Conservation (phyloP, 2,329 filamentous ascomycete species). For the Bipolaris sorokiniana region DNA sequence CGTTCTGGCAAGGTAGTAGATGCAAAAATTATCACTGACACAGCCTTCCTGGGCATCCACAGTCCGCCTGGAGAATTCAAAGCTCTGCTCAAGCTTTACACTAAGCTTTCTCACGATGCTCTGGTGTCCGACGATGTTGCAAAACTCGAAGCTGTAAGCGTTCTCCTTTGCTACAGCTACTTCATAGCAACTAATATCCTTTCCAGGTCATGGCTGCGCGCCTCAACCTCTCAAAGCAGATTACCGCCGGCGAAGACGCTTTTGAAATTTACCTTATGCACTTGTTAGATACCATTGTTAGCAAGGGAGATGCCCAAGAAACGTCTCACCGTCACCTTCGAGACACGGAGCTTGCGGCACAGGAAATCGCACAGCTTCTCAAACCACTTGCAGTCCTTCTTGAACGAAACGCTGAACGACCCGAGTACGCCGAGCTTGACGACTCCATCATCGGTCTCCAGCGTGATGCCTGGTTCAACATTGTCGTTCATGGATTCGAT, state of each 20-base stretch:
- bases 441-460: slow-evolving; percentile 68
- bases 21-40: slow-evolving; percentile 81
- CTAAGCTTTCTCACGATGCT: slow-evolving; percentile 74
- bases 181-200: slow-evolving; percentile 7
- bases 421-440: slow-evolving; percentile 64
- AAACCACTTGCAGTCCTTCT: slow-evolving; percentile 87
- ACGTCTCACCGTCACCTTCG: slow-evolving; percentile 72
- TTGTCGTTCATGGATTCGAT: slow-evolving; percentile 90
- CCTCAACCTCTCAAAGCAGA: slow-evolving; percentile 74
- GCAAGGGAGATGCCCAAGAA: slow-evolving; percentile 84
- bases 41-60: slow-evolving; percentile 76
- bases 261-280: slow-evolving; percentile 85
- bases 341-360: slow-evolving; percentile 81
- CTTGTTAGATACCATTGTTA: slow-evolving; percentile 84
- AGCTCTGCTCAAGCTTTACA: slow-evolving; percentile 82
- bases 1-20: slow-evolving; percentile 83
- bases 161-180: background rate
- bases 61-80: slow-evolving; percentile 84
- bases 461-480: slow-evolving; percentile 97
- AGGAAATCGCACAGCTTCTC: slow-evolving; percentile 86
- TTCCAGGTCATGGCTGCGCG: slow-evolving; percentile 76
- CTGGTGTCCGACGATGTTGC: slow-evolving; percentile 70
- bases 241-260: slow-evolving; percentile 71
- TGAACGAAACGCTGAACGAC: slow-evolving; percentile 57
- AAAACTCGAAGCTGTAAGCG: slow-evolving; percentile 73